A percentile compares a stretch with the other conserved stretches of the same genome.
These are phyloP conservation scores for Citrus maxima DNA, from an alignment of 345 rosid genomes.

Conservation along the genomic window DNA sequence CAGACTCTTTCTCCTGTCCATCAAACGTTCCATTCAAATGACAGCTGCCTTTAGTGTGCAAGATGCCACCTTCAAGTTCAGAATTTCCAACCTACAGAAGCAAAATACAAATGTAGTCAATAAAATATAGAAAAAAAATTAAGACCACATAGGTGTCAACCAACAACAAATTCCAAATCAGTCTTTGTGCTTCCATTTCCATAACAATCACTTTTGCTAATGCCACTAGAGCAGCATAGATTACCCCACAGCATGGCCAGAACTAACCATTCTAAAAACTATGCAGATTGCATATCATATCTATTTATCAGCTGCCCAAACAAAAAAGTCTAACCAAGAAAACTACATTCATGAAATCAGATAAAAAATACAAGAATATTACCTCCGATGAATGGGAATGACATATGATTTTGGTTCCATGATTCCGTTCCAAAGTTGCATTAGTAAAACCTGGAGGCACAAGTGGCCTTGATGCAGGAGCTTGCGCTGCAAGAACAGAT, in stretches of 20 bases:
- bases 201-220: neutral
- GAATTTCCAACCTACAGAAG: slow-evolving; percentile 50
- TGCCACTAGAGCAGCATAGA: neutral
- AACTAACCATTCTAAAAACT: neutral
- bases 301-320: neutral
- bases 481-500: slow-evolving; percentile 38
- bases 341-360: neutral
- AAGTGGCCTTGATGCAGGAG: slow-evolving; percentile 76
- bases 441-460: slow-evolving; percentile 94
- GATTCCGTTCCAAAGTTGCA: slow-evolving; percentile 42
- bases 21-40: slow-evolving; percentile 29
- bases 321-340: neutral
- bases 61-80: slow-evolving; percentile 45
- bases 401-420: slow-evolving; percentile 44
- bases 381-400: slow-evolving; percentile 49
- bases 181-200: neutral
- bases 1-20: slow-evolving; percentile 37
- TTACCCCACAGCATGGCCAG: neutral
- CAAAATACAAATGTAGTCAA: slow-evolving; percentile 16
- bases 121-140: neutral
- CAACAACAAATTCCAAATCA: neutral
- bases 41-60: slow-evolving; percentile 37
- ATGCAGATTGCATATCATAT: neutral
- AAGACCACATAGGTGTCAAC: neutral
- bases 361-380: slow-evolving; percentile 12